Base-by-base conservation (phyloP, 345 rosid genomes). In the Sapria himalayana region DNA sequence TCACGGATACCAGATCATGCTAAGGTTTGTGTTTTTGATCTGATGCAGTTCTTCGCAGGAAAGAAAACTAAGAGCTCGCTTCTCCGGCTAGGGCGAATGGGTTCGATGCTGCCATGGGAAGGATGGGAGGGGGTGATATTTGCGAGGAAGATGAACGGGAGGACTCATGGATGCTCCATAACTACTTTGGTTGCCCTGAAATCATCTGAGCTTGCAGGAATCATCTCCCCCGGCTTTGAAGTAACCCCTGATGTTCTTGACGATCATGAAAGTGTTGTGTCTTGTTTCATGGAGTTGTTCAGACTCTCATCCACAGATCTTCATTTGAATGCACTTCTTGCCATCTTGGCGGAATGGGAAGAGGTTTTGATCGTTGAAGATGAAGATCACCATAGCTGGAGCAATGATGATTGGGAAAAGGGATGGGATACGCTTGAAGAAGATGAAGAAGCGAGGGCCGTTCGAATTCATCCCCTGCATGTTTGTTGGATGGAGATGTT, bases 291-390 rank as follows among this genome's bases (percentile, higher is more conserved):
- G 48, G 84, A 71, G 57, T 52, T 80, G 58, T 71, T 72, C 47
- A 57, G 54, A 33, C 64, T 57, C 53, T 73, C 81, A 49, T 46
- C 40, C 24, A 54, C 57, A 6, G 60, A 55, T 46, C 39, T 58
- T 57, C 75, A 79, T 66, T 49, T 70, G 6, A 65, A 64, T 43
- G 77, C 70, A 47, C 63, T 82, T 58, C 54, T 74, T 15, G 66
- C 72, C 32, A 63, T 79, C 59, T 56, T 89, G 56, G 76, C 64
- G 59, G 95, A 81, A 64, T 79, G 99, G 99, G 95, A 82, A 63
- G 77, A 74, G 49, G 65, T 74, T 45, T 84, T 77, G 51, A 57
- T 52, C 24, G 53, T 31, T 29, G 55, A 44, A 29, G 72, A 60
- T 7, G 69, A 64, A 50, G 56, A 34, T 46, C 48, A 63, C 15